Evolutionary conservation across 768 basidiomycete species (phyloP).

Genomic region (Rubroboletus satanas): DNA sequence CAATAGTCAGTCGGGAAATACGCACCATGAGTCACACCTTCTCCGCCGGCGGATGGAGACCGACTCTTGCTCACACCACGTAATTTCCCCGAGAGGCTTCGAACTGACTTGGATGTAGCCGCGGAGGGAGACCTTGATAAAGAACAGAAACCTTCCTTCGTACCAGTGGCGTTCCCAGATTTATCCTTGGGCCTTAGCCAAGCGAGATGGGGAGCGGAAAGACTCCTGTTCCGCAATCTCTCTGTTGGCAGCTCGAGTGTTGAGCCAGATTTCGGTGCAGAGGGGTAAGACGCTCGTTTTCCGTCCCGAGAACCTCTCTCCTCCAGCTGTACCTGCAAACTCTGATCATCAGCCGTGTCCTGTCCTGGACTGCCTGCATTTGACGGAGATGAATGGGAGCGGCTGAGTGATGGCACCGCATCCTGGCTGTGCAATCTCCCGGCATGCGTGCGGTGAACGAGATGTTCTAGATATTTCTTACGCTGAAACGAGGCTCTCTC

Average conservation of each 20-base stretch:
- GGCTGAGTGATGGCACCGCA: constrained; percentile 42
- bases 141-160: constrained; percentile 10
- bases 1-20: not conserved
- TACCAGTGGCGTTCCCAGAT: not conserved
- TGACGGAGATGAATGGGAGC: constrained; percentile 32
- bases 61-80: constrained; percentile 21
- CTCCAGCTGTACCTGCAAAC: not conserved
- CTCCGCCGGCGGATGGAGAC: constrained; percentile 10
- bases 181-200: constrained; percentile 45
- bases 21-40: constrained; percentile 17
- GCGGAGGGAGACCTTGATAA: constrained; percentile 15
- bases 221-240: constrained; percentile 43
- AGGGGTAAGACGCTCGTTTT: constrained; percentile 23
- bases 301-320: constrained; percentile 10
- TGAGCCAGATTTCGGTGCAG: constrained; percentile 1
- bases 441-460: constrained; percentile 65
- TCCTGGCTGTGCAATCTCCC: constrained; percentile 81
- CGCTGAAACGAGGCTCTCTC: constrained; percentile 41
- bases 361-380: not conserved
- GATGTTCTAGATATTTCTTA: constrained; percentile 69
- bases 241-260: constrained; percentile 18
- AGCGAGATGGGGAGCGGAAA: constrained; percentile 58
- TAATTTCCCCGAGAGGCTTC: constrained; percentile 21
- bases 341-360: not conserved
- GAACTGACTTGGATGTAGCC: constrained; percentile 10